These are phyloP conservation scores for Fusarium miscanthi DNA, from an alignment of 2,329 filamentous ascomycete species.

Conservation along the genomic window DNA sequence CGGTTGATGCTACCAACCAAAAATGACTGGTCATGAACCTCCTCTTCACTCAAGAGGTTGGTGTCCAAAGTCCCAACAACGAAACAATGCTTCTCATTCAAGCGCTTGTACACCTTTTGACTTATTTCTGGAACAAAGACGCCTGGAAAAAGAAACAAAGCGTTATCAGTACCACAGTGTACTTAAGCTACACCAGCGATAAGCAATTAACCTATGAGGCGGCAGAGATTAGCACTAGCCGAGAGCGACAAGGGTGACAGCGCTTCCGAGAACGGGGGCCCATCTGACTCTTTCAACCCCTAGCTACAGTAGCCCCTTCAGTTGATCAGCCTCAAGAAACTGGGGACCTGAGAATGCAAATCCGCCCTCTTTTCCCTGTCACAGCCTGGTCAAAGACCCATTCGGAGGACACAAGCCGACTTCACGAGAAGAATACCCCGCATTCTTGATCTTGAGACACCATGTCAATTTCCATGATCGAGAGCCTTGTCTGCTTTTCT, in stretches of 20 bases:
- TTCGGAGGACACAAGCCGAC: not conserved
- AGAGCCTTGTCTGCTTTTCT: slow-evolving; percentile 3
- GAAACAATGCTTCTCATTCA: not conserved
- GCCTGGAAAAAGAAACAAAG: not conserved
- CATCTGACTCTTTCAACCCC: slow-evolving; percentile 33
- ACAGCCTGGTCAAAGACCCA: slow-evolving; percentile 1
- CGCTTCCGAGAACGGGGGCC: slow-evolving; percentile 38
- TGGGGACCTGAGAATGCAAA: slow-evolving; percentile 9
- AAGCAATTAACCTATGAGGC: slow-evolving; percentile 38
- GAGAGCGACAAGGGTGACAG: slow-evolving; percentile 23
- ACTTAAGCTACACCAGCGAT: slow-evolving; percentile 21
- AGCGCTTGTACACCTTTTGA: not conserved
- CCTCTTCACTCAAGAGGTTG: not conserved
- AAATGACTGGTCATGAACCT: slow-evolving; percentile 28
- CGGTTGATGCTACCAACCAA: not conserved
- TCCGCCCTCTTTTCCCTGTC: slow-evolving; percentile 1
- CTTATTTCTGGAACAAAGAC: slow-evolving; percentile 11
- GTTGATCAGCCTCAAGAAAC: slow-evolving; percentile 23
- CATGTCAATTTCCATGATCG: slow-evolving; percentile 1
- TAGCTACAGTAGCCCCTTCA: not conserved
- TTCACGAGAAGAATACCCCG: slow-evolving; percentile 9
- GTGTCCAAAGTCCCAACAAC: not conserved
- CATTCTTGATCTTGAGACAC: slow-evolving; percentile 5
- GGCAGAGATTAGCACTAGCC: slow-evolving; percentile 28
- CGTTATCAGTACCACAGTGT: slow-evolving; percentile 18